These are phyloP conservation scores for Xylariales sp. DNA, from an alignment of 2,329 filamentous ascomycete genomes.

Conservation along the genomic window DNA sequence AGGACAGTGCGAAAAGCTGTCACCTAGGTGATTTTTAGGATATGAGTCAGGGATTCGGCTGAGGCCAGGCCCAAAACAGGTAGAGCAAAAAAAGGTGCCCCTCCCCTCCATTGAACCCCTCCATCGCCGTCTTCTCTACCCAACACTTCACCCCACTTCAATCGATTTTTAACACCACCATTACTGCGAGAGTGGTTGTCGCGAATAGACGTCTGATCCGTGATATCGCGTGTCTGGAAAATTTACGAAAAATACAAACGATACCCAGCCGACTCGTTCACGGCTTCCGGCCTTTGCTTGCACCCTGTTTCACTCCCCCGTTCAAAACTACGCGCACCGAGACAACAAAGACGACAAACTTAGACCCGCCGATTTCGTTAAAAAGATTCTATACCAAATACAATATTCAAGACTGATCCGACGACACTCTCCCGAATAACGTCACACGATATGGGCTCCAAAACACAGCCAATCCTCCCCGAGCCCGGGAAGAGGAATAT, in stretches of 20 bases:
- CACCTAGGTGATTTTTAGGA: background rate
- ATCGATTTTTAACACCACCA: no score
- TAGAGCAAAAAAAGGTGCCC: background rate
- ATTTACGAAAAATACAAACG: no score
- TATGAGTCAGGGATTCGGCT: constrained; percentile 2
- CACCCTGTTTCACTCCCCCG: no score
- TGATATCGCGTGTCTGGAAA: no score
- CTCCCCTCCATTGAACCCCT: background rate
- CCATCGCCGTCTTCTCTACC: background rate
- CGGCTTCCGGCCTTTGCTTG: no score
- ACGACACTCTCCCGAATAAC: background rate
- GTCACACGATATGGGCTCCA: constrained; percentile 34
- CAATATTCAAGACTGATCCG: background rate
- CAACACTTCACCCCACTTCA: no score
- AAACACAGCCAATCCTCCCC: constrained; percentile 64
- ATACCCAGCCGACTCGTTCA: no score
- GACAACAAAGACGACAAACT: background rate
- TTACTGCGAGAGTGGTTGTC: no score
- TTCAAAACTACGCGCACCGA: no score
- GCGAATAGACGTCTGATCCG: no score
- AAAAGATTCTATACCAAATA: background rate
- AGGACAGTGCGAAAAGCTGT: constrained; percentile 6
- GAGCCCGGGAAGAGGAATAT: constrained; percentile 83
- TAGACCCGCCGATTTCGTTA: background rate
- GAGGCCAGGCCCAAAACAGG: background rate